Conservation (phyloP, 225 moss, liverwort and hornwort species). For the Marchantia paleacea region DNA sequence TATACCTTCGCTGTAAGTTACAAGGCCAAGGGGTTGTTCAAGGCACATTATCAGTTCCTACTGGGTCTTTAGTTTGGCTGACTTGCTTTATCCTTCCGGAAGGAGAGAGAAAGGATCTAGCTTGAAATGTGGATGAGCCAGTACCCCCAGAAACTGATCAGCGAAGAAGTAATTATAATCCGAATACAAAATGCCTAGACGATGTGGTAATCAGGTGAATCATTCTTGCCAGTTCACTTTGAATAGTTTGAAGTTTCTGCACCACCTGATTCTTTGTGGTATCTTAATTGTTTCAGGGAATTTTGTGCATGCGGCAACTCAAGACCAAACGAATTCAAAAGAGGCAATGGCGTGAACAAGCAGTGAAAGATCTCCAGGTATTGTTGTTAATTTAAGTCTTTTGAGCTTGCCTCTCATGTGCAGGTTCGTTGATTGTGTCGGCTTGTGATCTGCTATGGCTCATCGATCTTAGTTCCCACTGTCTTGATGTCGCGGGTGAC, state of each 20-base stretch:
- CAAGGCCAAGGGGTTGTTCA: neutral
- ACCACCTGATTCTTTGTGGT: neutral
- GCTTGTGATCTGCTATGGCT: neutral
- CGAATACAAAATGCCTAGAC: no score
- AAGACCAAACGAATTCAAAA: conserved; percentile 32
- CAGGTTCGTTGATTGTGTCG: neutral
- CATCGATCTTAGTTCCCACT: no score
- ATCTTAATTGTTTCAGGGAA: conserved; percentile 22
- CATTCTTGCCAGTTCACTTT: neutral
- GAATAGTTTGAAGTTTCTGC: neutral
- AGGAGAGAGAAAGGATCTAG: no score
- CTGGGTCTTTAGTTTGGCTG: neutral
- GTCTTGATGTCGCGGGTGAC: neutral
- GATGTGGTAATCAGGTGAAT: no score
- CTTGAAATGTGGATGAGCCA: no score
- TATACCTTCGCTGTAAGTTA: conserved; percentile 66
- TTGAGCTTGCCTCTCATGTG: neutral
- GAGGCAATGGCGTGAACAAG: conserved; percentile 41
- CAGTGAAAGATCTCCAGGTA: conserved; percentile 45
- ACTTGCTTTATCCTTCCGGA: no score
- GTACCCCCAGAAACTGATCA: no score
- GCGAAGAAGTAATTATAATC: no score
- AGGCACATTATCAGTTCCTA: neutral
- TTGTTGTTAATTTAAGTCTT: neutral
- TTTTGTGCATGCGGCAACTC: conserved; percentile 44